Base-by-base conservation (phyloP, 768 basidiomycete species). In the Termitomyces sp. region DNA sequence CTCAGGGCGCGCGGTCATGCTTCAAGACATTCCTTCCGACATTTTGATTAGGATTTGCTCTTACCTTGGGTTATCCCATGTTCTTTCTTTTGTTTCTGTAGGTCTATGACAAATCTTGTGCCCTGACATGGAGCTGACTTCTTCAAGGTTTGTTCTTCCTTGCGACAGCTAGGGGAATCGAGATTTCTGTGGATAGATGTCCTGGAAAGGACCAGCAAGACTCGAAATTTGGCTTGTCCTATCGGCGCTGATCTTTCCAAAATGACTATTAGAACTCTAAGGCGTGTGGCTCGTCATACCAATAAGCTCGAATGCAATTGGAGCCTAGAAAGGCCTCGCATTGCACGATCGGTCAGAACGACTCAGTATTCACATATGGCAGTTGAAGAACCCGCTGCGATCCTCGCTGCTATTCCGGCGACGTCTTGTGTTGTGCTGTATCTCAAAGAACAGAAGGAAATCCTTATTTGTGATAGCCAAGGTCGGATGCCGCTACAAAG, bases 91-190 rank as follows among this genome's bases (percentile, higher is more conserved):
- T 20, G 30, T 57, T 13, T 58, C 57, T 51, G 62, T 61, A 53
- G 53, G 44, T 36, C 1, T 4, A 22, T 22, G 13, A 40, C 38
- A 20, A 4, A 30, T 13, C 14, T 35, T 28, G 24, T 30, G 12
- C 33, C 10, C 24, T 26, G 13, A 36, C 8, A 16, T 33, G 2
- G 14, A 33, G 24, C 49, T 53, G 3, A 52, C n/a, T 3, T 20
- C 44, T 22, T 46, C 6, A 45, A 66, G 63, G 53, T 56, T 8
- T 64, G 61, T 49, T 55, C 63, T 43, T 46, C 59, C 9, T 28
- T 64, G 12, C 44, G 53, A 28, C 59, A 56, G 33, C 56, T 63
- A 24, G 36, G 18, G 12, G 48, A 59, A 6, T 59, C 47, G 9
- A 59, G 60, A 28, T 53, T 38, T 28, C 6, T 53, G 18, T 53